Base-by-base conservation (phyloP, 495 filamentous ascomycete species). In the Aspergillus incahuasiensis region DNA sequence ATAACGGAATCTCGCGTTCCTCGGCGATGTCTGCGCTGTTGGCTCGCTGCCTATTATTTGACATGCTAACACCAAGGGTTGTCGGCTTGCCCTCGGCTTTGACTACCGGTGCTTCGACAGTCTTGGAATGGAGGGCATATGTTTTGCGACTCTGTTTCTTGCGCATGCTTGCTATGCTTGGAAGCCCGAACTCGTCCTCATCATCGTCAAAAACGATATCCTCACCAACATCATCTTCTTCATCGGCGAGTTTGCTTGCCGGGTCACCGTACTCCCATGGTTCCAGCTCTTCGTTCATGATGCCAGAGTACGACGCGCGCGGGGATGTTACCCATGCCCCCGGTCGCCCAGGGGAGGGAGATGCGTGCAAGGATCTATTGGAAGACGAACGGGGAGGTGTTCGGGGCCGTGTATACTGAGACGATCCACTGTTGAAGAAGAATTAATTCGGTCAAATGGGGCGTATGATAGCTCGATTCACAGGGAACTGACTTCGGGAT, bases 151-250 rank as follows among this genome's bases (percentile, higher is more conserved):
- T 76, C 40, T 80, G 79, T 63, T 88, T 87, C 58, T 86, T 76
- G 58, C 90, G 82, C 88, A 92, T 92, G 63, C 86, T 95, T 15
- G 90, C 84, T 60, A 97, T 80, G 63, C 90, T 96, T 12, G 91
- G 91, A 25, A 97, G 79, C 7, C 91, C 91, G 69, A 97, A 97
- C 63, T 97, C 91, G 71, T 97, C 91, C 59, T 92, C 91, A 62
- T 95, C 91, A 57, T 91, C 87, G 61, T 88, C 88, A 65, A 87
- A 91, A 42, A 81, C 81, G 70, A 90, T 84, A 46, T 86, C 83
- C 41, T 89, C 81, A 38, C 79, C 77, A 1, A 88, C 87, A 16
- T 80, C 79, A 19, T 84, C 82, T 8, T 79, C 77, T 13, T 73
- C 61, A 0, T 71, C 67, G 1, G 65, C 61, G 19, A 49, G 43